A percentile compares a stretch with the other conserved stretches of the same genome.
phyloP scores from a whole-genome alignment of 345 rosid genomes.

The Carallia pectinifolia region DNA sequence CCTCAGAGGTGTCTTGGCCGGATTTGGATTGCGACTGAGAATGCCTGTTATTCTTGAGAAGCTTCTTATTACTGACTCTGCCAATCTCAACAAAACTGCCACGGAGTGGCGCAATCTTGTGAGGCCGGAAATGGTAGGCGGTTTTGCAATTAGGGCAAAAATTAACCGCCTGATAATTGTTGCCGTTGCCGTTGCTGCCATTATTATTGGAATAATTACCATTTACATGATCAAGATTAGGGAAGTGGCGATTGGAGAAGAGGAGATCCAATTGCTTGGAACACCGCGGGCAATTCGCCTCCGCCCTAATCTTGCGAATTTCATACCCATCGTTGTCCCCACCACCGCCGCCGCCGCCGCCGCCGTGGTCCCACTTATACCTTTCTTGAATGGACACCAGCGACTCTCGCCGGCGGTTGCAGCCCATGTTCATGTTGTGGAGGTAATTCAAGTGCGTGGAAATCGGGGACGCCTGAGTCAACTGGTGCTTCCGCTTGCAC shows the following conservation, averaged over 20 bases:
- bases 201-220: neutral
- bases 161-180: constrained; percentile 55
- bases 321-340: neutral
- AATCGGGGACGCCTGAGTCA: constrained; percentile 24
- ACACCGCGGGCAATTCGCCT: constrained; percentile 91
- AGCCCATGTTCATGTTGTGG: constrained; percentile 25
- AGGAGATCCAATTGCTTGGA: constrained; percentile 79
- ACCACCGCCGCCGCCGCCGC: constrained; percentile 29
- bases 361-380: constrained; percentile 68
- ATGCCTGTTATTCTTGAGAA: constrained; percentile 7
- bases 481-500: constrained; percentile 11
- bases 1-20: constrained; percentile 15
- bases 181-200: constrained; percentile 12
- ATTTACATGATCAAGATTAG: constrained; percentile 10
- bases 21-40: neutral
- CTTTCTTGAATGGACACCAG: constrained; percentile 54
- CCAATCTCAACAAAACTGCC: constrained; percentile 93
- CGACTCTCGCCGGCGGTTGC: constrained; percentile 44
- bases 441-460: constrained; percentile 47
- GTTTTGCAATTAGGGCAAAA: constrained; percentile 90
- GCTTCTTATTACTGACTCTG: constrained; percentile 29
- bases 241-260: constrained; percentile 56
- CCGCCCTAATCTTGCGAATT: constrained; percentile 72
- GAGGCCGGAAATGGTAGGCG: constrained; percentile 73
- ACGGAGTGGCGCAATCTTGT: constrained; percentile 63